Conservation (phyloP, 257 asterid species). For the Solanum appendiculatum region DNA sequence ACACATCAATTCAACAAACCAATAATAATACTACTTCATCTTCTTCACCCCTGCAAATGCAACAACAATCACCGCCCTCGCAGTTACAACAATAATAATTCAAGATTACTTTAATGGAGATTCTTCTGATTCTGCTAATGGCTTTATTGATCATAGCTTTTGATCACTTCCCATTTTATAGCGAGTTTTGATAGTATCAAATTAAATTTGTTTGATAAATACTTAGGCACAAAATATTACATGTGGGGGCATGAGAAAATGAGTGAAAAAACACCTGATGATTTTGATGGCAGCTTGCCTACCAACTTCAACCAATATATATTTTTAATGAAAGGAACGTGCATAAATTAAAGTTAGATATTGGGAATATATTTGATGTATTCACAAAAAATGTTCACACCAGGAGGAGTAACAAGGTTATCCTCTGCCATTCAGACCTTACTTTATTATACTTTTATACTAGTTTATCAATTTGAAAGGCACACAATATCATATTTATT, state of each 20-base stretch:
- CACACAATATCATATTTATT: too few relatives aligned
- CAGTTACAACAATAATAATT: slow-evolving; percentile 5
- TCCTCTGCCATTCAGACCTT: neutral
- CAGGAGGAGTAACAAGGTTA: neutral
- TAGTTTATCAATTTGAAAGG: neutral
- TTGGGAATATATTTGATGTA: neutral
- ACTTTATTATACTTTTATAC: neutral
- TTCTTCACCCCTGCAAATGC: neutral
- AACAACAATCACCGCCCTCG: neutral
- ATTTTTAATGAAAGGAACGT: neutral
- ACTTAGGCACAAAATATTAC: neutral
- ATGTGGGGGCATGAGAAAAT: neutral
- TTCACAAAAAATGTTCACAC: neutral
- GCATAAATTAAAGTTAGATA: neutral
- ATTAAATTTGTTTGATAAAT: neutral
- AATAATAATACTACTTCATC: neutral
- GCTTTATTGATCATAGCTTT: neutral
- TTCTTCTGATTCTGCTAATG: slow-evolving; percentile 27
- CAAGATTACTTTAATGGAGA: slow-evolving; percentile 31
- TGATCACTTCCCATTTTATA: neutral
- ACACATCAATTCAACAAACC: neutral
- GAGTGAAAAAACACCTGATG: neutral
- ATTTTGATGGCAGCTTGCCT: neutral
- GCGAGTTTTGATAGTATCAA: neutral
- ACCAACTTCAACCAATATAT: neutral